These are phyloP conservation scores for Paragyromitra xinjiangensis DNA, from an alignment of 495 filamentous ascomycete species.

Conservation along the genomic window DNA sequence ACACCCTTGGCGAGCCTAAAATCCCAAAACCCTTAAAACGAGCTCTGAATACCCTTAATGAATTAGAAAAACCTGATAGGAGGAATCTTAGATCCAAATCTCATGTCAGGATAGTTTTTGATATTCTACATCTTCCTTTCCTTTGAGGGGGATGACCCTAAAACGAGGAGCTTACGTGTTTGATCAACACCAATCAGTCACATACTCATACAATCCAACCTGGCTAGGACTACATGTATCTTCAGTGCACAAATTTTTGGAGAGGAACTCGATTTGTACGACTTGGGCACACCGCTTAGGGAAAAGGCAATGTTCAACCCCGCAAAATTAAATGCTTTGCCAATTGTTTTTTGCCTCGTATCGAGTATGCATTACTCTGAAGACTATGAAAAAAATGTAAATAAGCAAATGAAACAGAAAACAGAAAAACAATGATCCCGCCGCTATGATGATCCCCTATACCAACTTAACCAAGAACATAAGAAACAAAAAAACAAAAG, in stretches of 20 bases:
- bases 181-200: too few relatives aligned
- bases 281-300: too few relatives aligned
- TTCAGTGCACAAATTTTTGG: background rate
- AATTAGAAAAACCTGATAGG: background rate
- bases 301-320: background rate
- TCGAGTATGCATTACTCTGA: background rate
- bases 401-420: background rate
- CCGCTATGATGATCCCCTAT: constrained; percentile 21
- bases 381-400: background rate
- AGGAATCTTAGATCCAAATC: background rate
- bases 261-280: too few relatives aligned
- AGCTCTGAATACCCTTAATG: too few relatives aligned
- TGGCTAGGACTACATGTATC: background rate
- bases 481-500: constrained; percentile 9
- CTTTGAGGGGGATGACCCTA: background rate
- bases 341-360: background rate
- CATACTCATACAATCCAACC: too few relatives aligned
- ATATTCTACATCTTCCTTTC: background rate
- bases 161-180: background rate
- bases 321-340: background rate
- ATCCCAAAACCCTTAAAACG: too few relatives aligned
- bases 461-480: constrained; percentile 5
- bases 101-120: background rate
- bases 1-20: too few relatives aligned
- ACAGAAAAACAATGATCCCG: constrained; percentile 9